Evolutionary conservation across 345 rosid genomes (phyloP).

Genomic region (Citrus sinensis): DVS_A1.0 CM039166.1:14726501-14727000

Average conservation of each 20-base stretch:
- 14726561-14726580: background rate
- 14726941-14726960: background rate
- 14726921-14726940: background rate
- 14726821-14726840: conserved; percentile 20
- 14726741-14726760: background rate
- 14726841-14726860: conserved; percentile 11
- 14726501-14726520: too few species aligned
- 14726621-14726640: too few species aligned
- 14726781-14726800: background rate
- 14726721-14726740: background rate
- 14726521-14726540: background rate
- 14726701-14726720: background rate
- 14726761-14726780: conserved; percentile 30
- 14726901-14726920: background rate
- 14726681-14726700: conserved; percentile 7
- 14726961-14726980: background rate
- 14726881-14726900: conserved; percentile 10
- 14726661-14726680: background rate
- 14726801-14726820: conserved; percentile 23
- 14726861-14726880: conserved; percentile 4
- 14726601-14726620: background rate
- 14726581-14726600: background rate
- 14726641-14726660: background rate
- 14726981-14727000: background rate
- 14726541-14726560: background rate